phyloP scores from a whole-genome alignment of 352 stramenopile species.

The Globisporangium alternatum region DNA sequence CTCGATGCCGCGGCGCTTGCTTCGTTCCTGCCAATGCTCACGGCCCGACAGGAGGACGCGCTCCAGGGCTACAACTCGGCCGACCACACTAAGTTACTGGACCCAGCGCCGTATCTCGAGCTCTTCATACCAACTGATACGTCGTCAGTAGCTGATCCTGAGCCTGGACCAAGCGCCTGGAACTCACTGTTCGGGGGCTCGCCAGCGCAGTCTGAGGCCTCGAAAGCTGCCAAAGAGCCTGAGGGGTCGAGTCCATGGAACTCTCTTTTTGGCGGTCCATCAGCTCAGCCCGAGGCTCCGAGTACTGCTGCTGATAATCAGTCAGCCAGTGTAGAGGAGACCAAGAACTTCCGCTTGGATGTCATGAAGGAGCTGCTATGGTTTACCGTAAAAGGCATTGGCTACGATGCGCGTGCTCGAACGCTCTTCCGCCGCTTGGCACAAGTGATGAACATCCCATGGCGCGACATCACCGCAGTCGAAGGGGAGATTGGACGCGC shows the following conservation, averaged over 20 bases:
- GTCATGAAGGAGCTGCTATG: conserved; percentile 75
- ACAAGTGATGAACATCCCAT: conserved; percentile 47
- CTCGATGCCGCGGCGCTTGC: conserved; percentile 45
- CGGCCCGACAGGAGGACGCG: conserved; percentile 21
- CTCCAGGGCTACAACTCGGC: conserved; percentile 9
- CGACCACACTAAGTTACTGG: conserved; percentile 24
- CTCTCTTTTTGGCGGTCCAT: conserved; percentile 1
- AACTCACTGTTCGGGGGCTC: conserved; percentile 3
- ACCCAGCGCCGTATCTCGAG: conserved; percentile 59
- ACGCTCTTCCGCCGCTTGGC: conserved; percentile 50
- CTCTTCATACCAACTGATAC: conserved; percentile 38
- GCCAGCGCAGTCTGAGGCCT: neutral
- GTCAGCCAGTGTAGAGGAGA: neutral
- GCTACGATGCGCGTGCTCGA: conserved; percentile 69
- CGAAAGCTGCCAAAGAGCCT: neutral
- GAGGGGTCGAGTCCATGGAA: neutral
- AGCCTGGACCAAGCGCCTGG: neutral
- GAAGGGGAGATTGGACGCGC: conserved; percentile 61
- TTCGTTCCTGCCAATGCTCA: conserved; percentile 69
- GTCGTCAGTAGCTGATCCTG: neutral
- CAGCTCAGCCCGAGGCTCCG: neutral
- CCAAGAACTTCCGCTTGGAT: conserved; percentile 44
- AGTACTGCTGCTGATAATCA: conserved; percentile 11
- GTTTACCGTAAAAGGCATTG: conserved; percentile 73
- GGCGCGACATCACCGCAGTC: conserved; percentile 53